Percentiles rank a stretch among this genome's conserved stretches.
Conservation (phyloP, 2,329 filamentous ascomycete genomes). For the Aspergillus thermomutatus region DNA sequence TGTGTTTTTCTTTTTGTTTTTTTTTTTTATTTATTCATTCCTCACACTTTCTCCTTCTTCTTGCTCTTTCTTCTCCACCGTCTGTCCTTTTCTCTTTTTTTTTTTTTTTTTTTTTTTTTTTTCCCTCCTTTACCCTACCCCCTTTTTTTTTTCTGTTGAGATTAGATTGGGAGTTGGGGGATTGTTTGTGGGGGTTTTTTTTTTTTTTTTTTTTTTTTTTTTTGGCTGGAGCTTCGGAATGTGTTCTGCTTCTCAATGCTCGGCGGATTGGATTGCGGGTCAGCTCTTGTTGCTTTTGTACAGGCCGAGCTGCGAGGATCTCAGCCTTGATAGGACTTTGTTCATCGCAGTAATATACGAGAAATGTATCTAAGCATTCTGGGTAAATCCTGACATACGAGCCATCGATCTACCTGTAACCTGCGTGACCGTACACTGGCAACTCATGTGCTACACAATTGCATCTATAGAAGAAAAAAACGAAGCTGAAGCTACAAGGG, state of each 20-base stretch:
- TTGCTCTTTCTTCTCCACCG: no score
- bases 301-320: not conserved
- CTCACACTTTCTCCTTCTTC: no score
- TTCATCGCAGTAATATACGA: not conserved
- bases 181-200: no score
- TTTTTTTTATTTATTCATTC: no score
- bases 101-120: no score
- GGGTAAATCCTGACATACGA: not conserved
- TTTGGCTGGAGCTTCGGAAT: not conserved
- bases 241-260: no score
- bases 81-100: no score
- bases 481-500: constrained; percentile 28
- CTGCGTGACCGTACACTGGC: not conserved
- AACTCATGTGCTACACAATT: not conserved
- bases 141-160: no score
- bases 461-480: not conserved
- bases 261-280: not conserved
- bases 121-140: no score
- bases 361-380: not conserved
- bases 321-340: not conserved
- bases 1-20: no score
- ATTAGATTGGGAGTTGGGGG: no score
- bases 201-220: no score
- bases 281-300: not conserved
- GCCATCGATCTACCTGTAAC: not conserved